Evolutionary conservation across 2,329 filamentous ascomycete genomes (phyloP).

Genomic region (Elsinoe arachidis): DNA sequence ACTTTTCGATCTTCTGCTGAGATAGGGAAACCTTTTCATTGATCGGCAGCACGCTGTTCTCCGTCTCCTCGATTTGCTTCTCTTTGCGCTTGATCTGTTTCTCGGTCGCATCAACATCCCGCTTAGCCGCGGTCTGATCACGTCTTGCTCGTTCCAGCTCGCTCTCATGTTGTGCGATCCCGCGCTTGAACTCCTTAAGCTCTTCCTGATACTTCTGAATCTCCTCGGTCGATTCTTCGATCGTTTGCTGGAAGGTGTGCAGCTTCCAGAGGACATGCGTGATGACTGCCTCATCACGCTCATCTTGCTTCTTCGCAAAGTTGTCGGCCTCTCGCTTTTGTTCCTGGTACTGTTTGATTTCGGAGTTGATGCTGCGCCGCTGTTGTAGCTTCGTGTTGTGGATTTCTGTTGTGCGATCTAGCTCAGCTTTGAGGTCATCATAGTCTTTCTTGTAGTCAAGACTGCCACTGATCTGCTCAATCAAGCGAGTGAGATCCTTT

Average conservation of each 20-base stretch:
- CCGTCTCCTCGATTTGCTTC: constrained; percentile 75
- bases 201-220: constrained; percentile 94
- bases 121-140: constrained; percentile 69
- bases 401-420: constrained; percentile 79
- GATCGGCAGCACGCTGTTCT: constrained; percentile 77
- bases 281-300: constrained; percentile 83
- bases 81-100: constrained; percentile 77
- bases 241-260: constrained; percentile 86
- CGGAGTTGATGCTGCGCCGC: constrained; percentile 88
- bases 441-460: constrained; percentile 92
- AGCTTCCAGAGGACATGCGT: constrained; percentile 95
- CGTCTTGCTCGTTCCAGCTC: constrained; percentile 72
- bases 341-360: constrained; percentile 95
- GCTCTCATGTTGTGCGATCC: constrained; percentile 74
- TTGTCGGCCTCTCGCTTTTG: constrained; percentile 94
- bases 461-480: constrained; percentile 96
- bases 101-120: constrained; percentile 73
- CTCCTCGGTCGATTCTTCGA: constrained; percentile 81
- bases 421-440: constrained; percentile 76
- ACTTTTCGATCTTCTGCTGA: constrained; percentile 58
- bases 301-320: constrained; percentile 81
- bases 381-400: constrained; percentile 82
- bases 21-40: constrained; percentile 85
- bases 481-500: constrained; percentile 82
- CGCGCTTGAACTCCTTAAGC: constrained; percentile 82